Evolutionary conservation across 176 grass and related monocot genomes (phyloP).

Genomic region (Oryza longistaminata): DNA sequence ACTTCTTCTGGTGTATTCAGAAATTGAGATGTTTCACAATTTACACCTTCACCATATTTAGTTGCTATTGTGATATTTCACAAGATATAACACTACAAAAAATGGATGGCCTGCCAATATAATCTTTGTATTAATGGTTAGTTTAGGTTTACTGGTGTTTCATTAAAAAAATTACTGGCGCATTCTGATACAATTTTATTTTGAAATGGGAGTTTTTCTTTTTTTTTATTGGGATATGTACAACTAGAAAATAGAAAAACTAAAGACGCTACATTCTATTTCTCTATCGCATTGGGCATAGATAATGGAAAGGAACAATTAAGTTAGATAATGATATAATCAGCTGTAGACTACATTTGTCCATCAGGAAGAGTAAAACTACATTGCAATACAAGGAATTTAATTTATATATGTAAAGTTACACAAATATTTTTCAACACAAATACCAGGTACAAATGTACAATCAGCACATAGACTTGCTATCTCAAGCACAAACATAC

Average conservation of each 20-base stretch:
- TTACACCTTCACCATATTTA: background rate
- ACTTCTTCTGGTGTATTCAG: constrained; percentile 12
- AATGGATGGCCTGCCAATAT: constrained; percentile 3
- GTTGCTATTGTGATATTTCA: background rate
- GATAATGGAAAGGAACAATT: too few relatives aligned
- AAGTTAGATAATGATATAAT: background rate
- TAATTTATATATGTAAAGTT: background rate
- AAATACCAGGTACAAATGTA: background rate
- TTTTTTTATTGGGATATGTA: too few relatives aligned
- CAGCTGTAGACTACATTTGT: background rate
- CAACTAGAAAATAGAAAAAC: too few relatives aligned
- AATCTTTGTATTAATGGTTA: background rate
- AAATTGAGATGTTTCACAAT: background rate
- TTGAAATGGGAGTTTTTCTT: background rate
- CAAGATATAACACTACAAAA: constrained; percentile 3
- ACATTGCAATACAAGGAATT: background rate
- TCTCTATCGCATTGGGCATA: background rate
- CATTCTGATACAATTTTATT: background rate
- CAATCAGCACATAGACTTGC: background rate
- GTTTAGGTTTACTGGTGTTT: background rate
- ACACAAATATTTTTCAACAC: constrained; percentile 3
- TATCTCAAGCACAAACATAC: constrained; percentile 7
- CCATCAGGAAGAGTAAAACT: background rate
- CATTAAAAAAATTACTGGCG: background rate
- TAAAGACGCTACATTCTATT: background rate